These are phyloP conservation scores for Nelumbo lutea DNA, from an alignment of 164 flowering plant genomes.

Conservation along the genomic window DNA sequence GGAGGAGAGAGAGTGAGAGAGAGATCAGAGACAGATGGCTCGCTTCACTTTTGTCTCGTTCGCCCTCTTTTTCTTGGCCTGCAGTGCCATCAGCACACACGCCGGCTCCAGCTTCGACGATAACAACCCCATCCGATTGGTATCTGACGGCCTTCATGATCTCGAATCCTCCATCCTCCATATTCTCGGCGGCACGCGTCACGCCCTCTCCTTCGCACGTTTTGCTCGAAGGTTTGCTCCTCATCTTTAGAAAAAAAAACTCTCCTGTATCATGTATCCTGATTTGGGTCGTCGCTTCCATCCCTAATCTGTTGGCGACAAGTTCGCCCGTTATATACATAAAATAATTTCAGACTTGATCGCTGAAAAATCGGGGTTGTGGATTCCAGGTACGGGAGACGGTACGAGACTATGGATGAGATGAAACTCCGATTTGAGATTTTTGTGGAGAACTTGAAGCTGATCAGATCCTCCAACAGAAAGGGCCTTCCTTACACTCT, in stretches of 20 bases:
- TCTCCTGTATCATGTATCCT: neutral
- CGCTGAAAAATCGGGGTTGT: neutral
- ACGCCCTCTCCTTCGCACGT: conserved; percentile 75
- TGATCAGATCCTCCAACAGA: conserved; percentile 64
- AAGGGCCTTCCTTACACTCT: conserved; percentile 63
- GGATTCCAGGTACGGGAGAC: conserved; percentile 58
- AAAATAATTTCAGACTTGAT: neutral
- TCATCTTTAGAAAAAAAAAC: neutral
- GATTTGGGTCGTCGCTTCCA: neutral
- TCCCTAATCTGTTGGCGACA: neutral
- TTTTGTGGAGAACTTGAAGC: conserved; percentile 60
- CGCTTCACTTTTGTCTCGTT: conserved; percentile 16
- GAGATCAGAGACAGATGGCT: conserved; percentile 19
- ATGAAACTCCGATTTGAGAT: conserved; percentile 53
- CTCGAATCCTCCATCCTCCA: conserved; percentile 43
- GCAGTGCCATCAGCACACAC: conserved; percentile 26
- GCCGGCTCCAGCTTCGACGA: conserved; percentile 40
- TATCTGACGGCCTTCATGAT: conserved; percentile 54
- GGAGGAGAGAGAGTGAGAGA: neutral
- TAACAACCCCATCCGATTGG: conserved; percentile 72
- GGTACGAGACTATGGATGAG: conserved; percentile 65
- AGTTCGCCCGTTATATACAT: neutral
- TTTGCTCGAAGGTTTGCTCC: conserved; percentile 59
- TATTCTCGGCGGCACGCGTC: conserved; percentile 58
- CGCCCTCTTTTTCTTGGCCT: conserved; percentile 22